A percentile compares a stretch with the other conserved stretches of the same genome.
phyloP scores from a whole-genome alignment of 164 flowering plant genomes.

The Saururus chinensis region DNA sequence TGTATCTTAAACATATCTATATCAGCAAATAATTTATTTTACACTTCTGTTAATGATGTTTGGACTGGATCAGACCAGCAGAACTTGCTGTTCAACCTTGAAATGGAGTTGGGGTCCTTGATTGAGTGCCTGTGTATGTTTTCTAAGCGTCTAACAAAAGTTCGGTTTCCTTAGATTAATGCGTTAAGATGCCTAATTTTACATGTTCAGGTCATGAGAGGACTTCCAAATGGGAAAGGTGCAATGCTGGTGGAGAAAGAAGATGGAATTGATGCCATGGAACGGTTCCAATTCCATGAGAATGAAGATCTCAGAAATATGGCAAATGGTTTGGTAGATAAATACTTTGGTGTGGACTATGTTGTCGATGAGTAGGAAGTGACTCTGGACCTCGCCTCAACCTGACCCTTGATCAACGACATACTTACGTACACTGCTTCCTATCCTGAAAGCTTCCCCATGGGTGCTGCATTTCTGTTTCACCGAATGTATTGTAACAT shows the following conservation, averaged over 20 bases:
- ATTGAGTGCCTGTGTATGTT: too few relatives aligned
- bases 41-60: too few relatives aligned
- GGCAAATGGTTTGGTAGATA: slow-evolving; percentile 89
- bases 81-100: neutral
- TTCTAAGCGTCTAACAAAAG: neutral
- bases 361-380: slow-evolving; percentile 49
- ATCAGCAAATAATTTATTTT: too few relatives aligned
- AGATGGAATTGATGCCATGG: slow-evolving; percentile 97
- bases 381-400: neutral
- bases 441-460: neutral
- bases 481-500: neutral
- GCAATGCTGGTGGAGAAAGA: slow-evolving; percentile 81
- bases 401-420: neutral
- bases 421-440: neutral
- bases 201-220: slow-evolving; percentile 62
- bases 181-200: neutral
- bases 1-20: too few relatives aligned
- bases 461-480: neutral
- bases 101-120: neutral
- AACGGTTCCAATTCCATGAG: slow-evolving; percentile 93
- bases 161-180: too few relatives aligned
- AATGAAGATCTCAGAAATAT: slow-evolving; percentile 80
- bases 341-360: slow-evolving; percentile 83
- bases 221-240: slow-evolving; percentile 89
- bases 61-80: neutral